Evolutionary conservation across 495 filamentous ascomycete genomes (phyloP), one percentile per base, ranked within the genome.

Genomic region (Chaetomium fimeti): DNA sequence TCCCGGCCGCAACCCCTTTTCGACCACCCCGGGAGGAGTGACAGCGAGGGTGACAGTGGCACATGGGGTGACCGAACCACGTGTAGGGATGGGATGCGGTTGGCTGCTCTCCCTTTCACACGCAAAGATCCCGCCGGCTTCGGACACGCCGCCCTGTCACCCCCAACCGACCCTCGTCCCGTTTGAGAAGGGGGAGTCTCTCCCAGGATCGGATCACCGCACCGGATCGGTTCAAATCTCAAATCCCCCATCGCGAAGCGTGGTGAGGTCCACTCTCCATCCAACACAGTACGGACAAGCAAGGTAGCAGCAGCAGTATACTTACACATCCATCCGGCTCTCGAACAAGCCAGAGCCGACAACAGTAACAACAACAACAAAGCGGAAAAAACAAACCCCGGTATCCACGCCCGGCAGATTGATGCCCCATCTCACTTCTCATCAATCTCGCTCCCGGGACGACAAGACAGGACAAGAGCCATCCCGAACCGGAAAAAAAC

Each of bases 11-110:
- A 27, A 27, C 49, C 49, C 25, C 25, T 52, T 52, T 52, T 52
- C 49, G n/a, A 49, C 43, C 45, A 43, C 40, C 40, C 40, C 40
- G 40, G 40, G 40, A 43, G 16, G 40, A 43, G 40, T 48, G 45
- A 48, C 45, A 48, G 45, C 45, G 45, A 48, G n/a, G 5, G n/a
- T 48, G 45, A 48, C 45, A 20, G 45, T 22, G 20, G 45, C 45
- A 48, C 40, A 43, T 43, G 40, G 40, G 40, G 40, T 43, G 40
- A 3, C 40, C 27, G 27, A 29, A 55, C 52, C 52, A 55, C 52
- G 52, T 55, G 52, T 36, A 29, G 49, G 9, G 11, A 55, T 8
- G 25, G 13, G 25, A 54, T 16, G 27, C 27, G 27, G 16, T 29
- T 54, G 32, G 32, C 8, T 11, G 3, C 29, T 32, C 29, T 36